Conservation (phyloP, 2,329 filamentous ascomycete species). For the Grosmannia penicillata region DNA sequence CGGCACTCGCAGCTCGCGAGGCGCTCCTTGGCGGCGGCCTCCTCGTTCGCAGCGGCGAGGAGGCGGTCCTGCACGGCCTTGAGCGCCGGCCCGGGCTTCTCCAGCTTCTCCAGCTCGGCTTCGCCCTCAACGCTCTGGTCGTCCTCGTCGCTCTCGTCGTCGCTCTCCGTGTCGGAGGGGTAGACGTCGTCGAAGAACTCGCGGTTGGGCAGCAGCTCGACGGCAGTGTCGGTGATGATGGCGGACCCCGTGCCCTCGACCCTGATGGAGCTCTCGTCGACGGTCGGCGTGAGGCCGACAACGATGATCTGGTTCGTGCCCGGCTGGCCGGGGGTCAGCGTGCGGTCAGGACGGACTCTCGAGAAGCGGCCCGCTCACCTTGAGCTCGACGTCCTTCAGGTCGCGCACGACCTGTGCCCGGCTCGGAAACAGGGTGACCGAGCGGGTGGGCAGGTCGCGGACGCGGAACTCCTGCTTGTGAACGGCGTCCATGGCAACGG, state of each 20-base stretch:
- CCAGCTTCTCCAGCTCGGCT: no score
- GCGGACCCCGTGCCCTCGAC: slow-evolving; percentile 43
- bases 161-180: slow-evolving; percentile 26
- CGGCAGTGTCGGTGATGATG: slow-evolving; percentile 46
- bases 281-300: slow-evolving; percentile 34
- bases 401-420: slow-evolving; percentile 46
- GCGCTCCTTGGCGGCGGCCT: slow-evolving; percentile 16
- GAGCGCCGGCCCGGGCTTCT: slow-evolving; percentile 13
- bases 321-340: slow-evolving; percentile 18
- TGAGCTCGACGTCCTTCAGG: slow-evolving; percentile 36
- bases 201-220: slow-evolving; percentile 40
- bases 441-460: slow-evolving; percentile 40
- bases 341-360: no score
- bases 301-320: slow-evolving; percentile 43
- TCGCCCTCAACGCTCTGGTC: slow-evolving; percentile 14
- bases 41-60: slow-evolving; percentile 16
- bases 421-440: slow-evolving; percentile 47
- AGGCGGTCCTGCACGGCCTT: slow-evolving; percentile 18
- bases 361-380: no score
- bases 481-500: slow-evolving; percentile 23
- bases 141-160: slow-evolving; percentile 16
- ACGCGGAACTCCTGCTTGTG: slow-evolving; percentile 37
- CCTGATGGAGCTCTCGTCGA: slow-evolving; percentile 42
- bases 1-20: slow-evolving; percentile 21
- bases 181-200: slow-evolving; percentile 40